Conservation (phyloP, 768 basidiomycete species). For the Clitopilus hobsonii region DNA sequence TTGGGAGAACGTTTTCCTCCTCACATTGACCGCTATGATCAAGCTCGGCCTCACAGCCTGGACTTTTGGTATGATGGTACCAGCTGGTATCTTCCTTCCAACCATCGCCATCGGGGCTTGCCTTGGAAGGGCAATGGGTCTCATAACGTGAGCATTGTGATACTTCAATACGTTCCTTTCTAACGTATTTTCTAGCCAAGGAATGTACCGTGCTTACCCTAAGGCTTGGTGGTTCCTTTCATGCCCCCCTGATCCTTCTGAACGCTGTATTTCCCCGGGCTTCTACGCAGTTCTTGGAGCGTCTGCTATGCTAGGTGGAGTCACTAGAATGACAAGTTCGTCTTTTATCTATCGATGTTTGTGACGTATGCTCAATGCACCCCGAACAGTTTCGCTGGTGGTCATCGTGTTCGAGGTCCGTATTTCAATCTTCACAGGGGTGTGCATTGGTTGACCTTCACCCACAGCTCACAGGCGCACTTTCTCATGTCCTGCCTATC, state of each 20-base stretch:
- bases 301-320: constrained; percentile 71
- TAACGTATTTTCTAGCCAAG: constrained; percentile 42
- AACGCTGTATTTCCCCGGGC: constrained; percentile 67
- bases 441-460: neutral
- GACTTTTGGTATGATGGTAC: constrained; percentile 82
- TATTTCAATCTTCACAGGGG: neutral
- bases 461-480: constrained; percentile 63
- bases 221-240: constrained; percentile 66
- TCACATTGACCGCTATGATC: constrained; percentile 55
- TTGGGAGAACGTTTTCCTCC: constrained; percentile 63
- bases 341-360: no score
- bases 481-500: constrained; percentile 78
- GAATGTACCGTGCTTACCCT: constrained; percentile 60
- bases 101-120: constrained; percentile 74
- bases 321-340: constrained; percentile 76
- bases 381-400: constrained; percentile 59
- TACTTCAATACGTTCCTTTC: neutral
- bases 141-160: constrained; percentile 49
- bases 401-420: constrained; percentile 71
- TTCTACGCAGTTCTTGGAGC: constrained; percentile 79
- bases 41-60: constrained; percentile 66
- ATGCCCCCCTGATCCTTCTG: constrained; percentile 67
- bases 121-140: constrained; percentile 64
- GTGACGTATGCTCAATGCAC: constrained; percentile 5
- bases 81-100: constrained; percentile 73